phyloP scores from a whole-genome alignment of 306 rosid genomes.

The Quercus wislizeni region DNA sequence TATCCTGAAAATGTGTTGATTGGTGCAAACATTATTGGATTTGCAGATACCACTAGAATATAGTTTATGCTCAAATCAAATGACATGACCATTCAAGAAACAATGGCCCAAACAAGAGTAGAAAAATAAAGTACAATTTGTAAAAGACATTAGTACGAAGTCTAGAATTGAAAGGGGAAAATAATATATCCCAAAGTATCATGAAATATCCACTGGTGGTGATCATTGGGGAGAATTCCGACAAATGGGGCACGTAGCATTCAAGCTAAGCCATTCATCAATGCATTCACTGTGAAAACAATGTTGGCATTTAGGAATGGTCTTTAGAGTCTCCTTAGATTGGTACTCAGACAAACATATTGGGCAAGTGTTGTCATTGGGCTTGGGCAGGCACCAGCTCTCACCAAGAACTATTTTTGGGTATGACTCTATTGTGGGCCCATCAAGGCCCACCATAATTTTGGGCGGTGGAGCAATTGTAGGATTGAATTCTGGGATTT shows the following conservation, averaged over 20 bases:
- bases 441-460: slow-evolving; percentile 41
- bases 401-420: slow-evolving; percentile 59
- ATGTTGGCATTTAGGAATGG: slow-evolving; percentile 62
- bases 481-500: slow-evolving; percentile 42
- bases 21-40: too few relatives aligned
- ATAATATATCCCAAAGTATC: not conserved
- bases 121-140: too few relatives aligned
- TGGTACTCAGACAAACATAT: slow-evolving; percentile 69
- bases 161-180: not conserved
- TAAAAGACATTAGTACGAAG: not conserved
- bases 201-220: slow-evolving; percentile 1
- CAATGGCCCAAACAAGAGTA: too few relatives aligned
- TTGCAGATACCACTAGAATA: too few relatives aligned
- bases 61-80: too few relatives aligned
- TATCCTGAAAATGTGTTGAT: too few relatives aligned
- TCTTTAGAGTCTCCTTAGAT: slow-evolving; percentile 60
- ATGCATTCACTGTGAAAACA: slow-evolving; percentile 72
- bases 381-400: slow-evolving; percentile 38
- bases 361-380: slow-evolving; percentile 48
- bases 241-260: slow-evolving; percentile 75
- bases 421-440: slow-evolving; percentile 50
- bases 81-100: too few relatives aligned
- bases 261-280: slow-evolving; percentile 72
- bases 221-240: slow-evolving; percentile 45
- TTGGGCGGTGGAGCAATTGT: slow-evolving; percentile 26